Evolutionary conservation across 169 alveolate genomes (phyloP).

Genomic region (Plasmodium berghei): DNA sequence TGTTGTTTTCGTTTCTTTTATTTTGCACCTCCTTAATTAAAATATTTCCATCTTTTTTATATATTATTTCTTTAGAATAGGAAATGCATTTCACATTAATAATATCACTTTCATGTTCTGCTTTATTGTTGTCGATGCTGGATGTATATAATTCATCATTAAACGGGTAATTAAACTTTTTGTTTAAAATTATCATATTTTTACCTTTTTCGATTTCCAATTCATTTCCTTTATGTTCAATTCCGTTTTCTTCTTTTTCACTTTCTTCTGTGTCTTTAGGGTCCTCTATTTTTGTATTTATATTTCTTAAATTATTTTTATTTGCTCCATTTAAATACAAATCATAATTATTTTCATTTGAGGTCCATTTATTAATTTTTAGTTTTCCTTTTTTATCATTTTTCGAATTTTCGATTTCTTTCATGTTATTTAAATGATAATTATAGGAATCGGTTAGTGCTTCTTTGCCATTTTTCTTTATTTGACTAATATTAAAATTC

Average conservation of each 20-base stretch:
- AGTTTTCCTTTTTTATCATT: constrained; percentile 18
- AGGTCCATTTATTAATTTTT: background rate
- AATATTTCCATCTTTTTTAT: background rate
- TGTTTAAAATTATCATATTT: background rate
- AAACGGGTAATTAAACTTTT: constrained; percentile 13
- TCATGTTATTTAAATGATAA: constrained; percentile 59
- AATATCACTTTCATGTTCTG: constrained; percentile 6
- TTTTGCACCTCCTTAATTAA: background rate
- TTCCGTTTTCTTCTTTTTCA: constrained; percentile 2
- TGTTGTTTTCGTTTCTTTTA: background rate
- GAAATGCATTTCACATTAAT: background rate
- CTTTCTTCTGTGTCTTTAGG: background rate
- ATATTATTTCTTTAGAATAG: background rate
- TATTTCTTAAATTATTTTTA: background rate
- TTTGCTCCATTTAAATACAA: background rate
- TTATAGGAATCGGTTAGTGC: constrained; percentile 32
- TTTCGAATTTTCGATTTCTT: constrained; percentile 6
- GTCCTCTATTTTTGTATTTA: constrained; percentile 9
- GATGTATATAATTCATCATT: constrained; percentile 2
- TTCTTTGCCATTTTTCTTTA: background rate
- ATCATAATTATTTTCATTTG: background rate
- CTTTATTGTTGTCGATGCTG: background rate
- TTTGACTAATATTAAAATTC: background rate
- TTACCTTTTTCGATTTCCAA: background rate
- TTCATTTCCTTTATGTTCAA: background rate